Conservation (phyloP, 2,329 filamentous ascomycete species). For the Chrysosporium queenslandicum region DNA sequence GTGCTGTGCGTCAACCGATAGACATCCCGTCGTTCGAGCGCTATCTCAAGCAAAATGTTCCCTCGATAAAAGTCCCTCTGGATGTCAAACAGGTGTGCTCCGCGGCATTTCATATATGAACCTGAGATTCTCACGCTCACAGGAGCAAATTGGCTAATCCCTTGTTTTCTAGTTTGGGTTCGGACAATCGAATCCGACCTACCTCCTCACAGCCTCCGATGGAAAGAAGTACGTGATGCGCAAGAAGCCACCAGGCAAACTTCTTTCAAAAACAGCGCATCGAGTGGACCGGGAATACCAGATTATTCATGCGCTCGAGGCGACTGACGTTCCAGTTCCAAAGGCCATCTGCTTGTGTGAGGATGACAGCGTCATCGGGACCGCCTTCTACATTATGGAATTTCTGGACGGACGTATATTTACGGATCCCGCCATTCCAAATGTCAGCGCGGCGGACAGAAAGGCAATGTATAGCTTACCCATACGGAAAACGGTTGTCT, state of each 20-base stretch:
- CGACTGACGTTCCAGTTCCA: constrained; percentile 76
- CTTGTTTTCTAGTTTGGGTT: constrained; percentile 65
- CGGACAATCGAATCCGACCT: constrained; percentile 95
- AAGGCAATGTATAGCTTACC: constrained; percentile 51
- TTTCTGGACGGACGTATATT: constrained; percentile 91
- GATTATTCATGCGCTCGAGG: constrained; percentile 71
- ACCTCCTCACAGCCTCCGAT: constrained; percentile 68
- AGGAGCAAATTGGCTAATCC: neutral
- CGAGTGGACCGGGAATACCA: constrained; percentile 93
- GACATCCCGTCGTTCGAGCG: constrained; percentile 67
- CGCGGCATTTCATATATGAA: neutral
- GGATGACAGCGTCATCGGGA: constrained; percentile 69
- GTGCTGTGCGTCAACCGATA: constrained; percentile 79
- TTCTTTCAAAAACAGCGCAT: constrained; percentile 88
- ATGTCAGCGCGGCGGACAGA: constrained; percentile 57
- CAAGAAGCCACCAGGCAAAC: constrained; percentile 93
- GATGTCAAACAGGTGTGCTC: constrained; percentile 71
- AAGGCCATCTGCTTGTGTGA: constrained; percentile 76
- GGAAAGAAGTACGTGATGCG: constrained; percentile 73
- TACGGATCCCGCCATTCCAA: constrained; percentile 74
- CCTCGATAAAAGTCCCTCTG: constrained; percentile 70
- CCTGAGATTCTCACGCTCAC: neutral
- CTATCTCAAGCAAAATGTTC: constrained; percentile 70
- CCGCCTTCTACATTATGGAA: constrained; percentile 94
- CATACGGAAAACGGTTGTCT: neutral